Evolutionary conservation across 2,329 filamentous ascomycete genomes (phyloP).

Genomic region (Paecilomyces niveus): DNA sequence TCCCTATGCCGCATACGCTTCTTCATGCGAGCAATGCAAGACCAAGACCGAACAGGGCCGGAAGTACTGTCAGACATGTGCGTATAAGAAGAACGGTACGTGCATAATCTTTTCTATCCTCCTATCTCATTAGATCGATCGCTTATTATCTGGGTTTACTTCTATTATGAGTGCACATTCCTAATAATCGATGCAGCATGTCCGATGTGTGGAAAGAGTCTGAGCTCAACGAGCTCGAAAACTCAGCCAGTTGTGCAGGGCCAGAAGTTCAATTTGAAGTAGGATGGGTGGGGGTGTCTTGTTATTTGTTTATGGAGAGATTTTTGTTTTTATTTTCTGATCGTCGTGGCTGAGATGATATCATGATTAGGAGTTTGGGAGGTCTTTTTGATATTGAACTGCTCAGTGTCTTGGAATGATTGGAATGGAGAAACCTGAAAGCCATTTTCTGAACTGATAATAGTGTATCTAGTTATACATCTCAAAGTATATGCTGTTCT

Average conservation of each 20-base stretch:
- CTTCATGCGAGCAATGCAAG: slow-evolving; percentile 55
- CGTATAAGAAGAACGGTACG: slow-evolving; percentile 55
- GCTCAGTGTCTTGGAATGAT: no score
- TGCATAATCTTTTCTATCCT: slow-evolving; percentile 5
- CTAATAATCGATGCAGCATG: slow-evolving; percentile 41
- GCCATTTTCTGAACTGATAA: not conserved
- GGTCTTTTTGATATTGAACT: not conserved
- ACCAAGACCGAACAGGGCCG: slow-evolving; percentile 56
- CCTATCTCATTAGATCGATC: not conserved
- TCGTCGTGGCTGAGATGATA: slow-evolving; percentile 3
- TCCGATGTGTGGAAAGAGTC: slow-evolving; percentile 55
- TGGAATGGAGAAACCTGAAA: not conserved
- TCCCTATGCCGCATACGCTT: slow-evolving; percentile 58
- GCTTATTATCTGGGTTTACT: no score
- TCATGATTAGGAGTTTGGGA: slow-evolving; percentile 9
- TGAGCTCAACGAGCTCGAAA: slow-evolving; percentile 38
- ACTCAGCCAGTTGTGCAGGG: slow-evolving; percentile 50
- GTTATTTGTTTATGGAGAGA: not conserved
- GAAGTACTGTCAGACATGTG: slow-evolving; percentile 56
- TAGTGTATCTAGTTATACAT: slow-evolving; percentile 29
- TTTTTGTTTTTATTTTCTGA: slow-evolving; percentile 1
- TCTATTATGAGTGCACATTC: slow-evolving; percentile 2
- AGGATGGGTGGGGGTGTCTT: slow-evolving; percentile 16
- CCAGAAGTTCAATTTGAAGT: slow-evolving; percentile 59
- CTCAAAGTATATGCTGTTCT: slow-evolving; percentile 29